phyloP scores from a whole-genome alignment of 768 basidiomycete species.

The Xerocomellus amylosporus region DNA sequence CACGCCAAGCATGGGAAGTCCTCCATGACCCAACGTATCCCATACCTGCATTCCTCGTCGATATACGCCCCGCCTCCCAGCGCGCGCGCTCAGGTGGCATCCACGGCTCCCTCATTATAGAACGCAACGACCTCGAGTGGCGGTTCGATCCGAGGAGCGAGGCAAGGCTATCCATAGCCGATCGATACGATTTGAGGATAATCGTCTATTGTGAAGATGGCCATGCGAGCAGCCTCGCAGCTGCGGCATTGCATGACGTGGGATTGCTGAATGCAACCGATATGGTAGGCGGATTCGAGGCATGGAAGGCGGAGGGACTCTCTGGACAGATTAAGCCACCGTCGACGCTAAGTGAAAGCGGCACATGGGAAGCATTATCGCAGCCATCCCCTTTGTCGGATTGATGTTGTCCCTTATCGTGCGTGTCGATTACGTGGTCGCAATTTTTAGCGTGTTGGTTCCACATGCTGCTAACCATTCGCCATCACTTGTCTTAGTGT shows the following conservation, averaged over 20 bases:
- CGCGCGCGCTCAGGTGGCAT: conserved; percentile 58
- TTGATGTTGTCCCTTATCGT: conserved; percentile 9
- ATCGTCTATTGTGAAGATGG: conserved; percentile 78
- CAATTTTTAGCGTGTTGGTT: background rate
- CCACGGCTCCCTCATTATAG: conserved; percentile 66
- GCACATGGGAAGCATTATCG: conserved; percentile 32
- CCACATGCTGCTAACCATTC: background rate
- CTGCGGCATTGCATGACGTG: conserved; percentile 62
- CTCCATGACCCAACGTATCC: conserved; percentile 49
- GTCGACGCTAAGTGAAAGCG: conserved; percentile 27
- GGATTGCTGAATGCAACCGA: conserved; percentile 76
- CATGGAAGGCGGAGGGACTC: conserved; percentile 67
- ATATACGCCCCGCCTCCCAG: conserved; percentile 67
- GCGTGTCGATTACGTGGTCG: background rate
- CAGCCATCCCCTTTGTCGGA: conserved; percentile 27
- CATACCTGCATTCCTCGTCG: conserved; percentile 71
- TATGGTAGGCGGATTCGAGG: conserved; percentile 69
- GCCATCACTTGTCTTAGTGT: background rate
- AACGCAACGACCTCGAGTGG: conserved; percentile 79
- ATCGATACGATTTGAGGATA: conserved; percentile 70
- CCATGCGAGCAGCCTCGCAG: conserved; percentile 69
- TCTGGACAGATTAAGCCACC: conserved; percentile 46
- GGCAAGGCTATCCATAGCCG: conserved; percentile 59
- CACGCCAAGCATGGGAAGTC: conserved; percentile 58
- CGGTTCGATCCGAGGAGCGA: conserved; percentile 69